phyloP scores from a whole-genome alignment of 176 grass and related monocot species.

The Carex cristatella region DNA sequence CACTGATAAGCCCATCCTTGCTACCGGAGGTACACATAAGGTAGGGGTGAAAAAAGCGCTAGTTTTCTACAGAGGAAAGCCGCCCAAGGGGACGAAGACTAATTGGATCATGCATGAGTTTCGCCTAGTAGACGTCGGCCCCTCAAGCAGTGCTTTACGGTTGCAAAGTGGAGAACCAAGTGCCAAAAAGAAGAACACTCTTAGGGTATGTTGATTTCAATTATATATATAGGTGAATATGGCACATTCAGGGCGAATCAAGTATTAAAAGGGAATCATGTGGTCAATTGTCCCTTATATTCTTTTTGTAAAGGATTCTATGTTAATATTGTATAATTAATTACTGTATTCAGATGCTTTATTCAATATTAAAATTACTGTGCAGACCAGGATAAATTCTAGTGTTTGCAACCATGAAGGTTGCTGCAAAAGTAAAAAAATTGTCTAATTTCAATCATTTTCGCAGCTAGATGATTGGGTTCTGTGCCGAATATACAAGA shows the following conservation, averaged over 20 bases:
- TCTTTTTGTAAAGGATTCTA: too few relatives aligned
- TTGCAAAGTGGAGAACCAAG: not conserved
- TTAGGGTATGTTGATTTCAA: constrained; percentile 47
- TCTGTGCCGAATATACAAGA: constrained; percentile 97
- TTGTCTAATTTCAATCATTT: not conserved
- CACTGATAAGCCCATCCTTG: constrained; percentile 77
- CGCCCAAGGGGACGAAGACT: constrained; percentile 49
- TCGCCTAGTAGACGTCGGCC: constrained; percentile 28
- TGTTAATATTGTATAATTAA: not conserved
- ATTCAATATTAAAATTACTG: not conserved
- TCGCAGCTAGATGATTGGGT: constrained; percentile 96
- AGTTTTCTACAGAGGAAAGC: constrained; percentile 89
- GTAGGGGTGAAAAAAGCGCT: constrained; percentile 93
- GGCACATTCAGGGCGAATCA: too few relatives aligned
- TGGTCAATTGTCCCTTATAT: too few relatives aligned
- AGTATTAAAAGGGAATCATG: too few relatives aligned
- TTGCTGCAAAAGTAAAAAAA: not conserved
- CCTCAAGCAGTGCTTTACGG: not conserved
- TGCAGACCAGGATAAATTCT: not conserved
- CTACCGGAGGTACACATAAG: constrained; percentile 38
- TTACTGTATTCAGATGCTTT: not conserved
- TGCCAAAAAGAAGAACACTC: constrained; percentile 39
- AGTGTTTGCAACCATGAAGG: not conserved
- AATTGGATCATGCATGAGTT: constrained; percentile 69
- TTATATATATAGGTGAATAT: too few relatives aligned